phyloP scores from a whole-genome alignment of 2,329 filamentous ascomycete species.

The Fonsecaea pedrosoi region DNA sequence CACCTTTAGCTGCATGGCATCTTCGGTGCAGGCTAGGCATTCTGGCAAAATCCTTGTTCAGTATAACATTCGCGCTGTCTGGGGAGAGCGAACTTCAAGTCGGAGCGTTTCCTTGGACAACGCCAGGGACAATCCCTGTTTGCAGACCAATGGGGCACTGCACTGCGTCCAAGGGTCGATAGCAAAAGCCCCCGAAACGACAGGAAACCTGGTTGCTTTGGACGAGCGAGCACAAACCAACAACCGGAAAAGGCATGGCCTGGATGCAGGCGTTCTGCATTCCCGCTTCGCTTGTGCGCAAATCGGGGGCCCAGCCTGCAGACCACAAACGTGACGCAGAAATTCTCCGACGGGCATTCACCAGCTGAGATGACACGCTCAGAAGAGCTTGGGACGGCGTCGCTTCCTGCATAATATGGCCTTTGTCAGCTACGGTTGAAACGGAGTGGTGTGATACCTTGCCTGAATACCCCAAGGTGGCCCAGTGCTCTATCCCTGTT shows the following conservation, averaged over 20 bases:
- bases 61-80: background rate
- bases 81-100: background rate
- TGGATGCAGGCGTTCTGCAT: conserved; percentile 25
- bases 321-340: background rate
- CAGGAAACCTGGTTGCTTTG: conserved; percentile 10
- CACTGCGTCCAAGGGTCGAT: background rate
- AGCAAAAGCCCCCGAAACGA: background rate
- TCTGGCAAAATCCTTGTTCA: background rate
- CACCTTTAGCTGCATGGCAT: background rate
- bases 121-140: conserved; percentile 1
- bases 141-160: background rate
- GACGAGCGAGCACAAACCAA: background rate
- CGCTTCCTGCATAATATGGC: background rate
- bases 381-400: conserved; percentile 3
- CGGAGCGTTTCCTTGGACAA: background rate
- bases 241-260: conserved; percentile 3
- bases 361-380: conserved; percentile 5
- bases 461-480: background rate
- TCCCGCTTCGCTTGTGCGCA: conserved; percentile 20
- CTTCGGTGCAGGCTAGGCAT: background rate
- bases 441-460: conserved; percentile 3
- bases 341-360: conserved; percentile 22
- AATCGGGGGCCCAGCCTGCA: conserved; percentile 7
- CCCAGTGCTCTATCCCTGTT: conserved; percentile 5
- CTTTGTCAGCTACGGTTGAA: conserved; percentile 1